phyloP scores from a whole-genome alignment of 257 asterid species.

The Solanum rostratum region DNA sequence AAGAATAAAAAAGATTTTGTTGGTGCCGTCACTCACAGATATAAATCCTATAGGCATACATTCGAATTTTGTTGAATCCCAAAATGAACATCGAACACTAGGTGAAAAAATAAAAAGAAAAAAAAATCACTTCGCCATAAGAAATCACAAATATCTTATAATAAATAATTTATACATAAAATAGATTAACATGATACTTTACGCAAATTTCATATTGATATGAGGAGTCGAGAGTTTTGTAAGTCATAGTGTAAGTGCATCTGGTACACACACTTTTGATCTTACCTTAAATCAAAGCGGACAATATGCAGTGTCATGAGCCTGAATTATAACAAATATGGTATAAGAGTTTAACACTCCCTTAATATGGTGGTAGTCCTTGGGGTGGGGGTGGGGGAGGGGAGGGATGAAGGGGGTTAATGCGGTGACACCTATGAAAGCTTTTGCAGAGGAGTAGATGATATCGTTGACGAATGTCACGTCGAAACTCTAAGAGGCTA shows the following conservation, averaged over 20 bases:
- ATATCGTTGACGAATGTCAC: not conserved
- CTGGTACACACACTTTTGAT: not conserved
- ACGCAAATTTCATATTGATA: not conserved
- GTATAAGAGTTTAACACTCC: not conserved
- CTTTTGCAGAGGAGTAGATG: not conserved
- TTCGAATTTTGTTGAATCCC: not conserved
- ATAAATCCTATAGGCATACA: not conserved
- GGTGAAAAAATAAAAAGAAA: not conserved
- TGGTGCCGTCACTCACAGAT: accelerated
- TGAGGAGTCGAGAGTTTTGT: not conserved
- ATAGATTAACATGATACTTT: not conserved
- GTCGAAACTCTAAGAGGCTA: not conserved
- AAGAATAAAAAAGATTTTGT: not conserved
- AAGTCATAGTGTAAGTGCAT: not conserved
- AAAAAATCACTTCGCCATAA: not conserved
- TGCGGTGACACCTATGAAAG: not conserved
- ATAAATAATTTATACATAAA: not conserved
- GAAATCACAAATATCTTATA: not conserved
- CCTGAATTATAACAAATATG: not conserved
- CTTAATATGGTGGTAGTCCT: not conserved
- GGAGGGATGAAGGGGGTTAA: too few relatives aligned
- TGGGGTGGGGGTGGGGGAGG: too few relatives aligned
- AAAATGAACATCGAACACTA: accelerated
- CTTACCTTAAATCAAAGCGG: not conserved
- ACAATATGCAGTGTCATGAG: not conserved